Conservation (phyloP, 495 filamentous ascomycete genomes). For the Parachaetomium inaequale region DNA sequence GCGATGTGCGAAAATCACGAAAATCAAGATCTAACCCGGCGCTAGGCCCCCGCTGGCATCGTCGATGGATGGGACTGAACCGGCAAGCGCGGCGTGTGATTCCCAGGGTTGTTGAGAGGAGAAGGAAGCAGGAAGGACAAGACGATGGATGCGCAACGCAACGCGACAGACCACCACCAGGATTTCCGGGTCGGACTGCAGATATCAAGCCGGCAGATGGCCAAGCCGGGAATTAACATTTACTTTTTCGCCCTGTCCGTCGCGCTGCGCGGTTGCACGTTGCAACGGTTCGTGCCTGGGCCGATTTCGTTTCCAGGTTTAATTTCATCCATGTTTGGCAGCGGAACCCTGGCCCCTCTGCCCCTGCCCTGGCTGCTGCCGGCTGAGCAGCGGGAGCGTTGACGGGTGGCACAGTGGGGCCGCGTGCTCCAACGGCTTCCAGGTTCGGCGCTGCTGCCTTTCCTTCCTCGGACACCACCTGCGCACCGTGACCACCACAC, state of each 20-base stretch:
- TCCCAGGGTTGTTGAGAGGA: background rate
- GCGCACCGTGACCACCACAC: background rate
- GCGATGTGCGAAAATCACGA: slow-evolving; percentile 5
- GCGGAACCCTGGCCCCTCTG: background rate
- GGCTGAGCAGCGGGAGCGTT: slow-evolving; percentile 2
- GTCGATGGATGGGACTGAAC: background rate
- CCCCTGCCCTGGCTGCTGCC: background rate
- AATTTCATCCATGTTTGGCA: background rate
- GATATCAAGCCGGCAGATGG: background rate
- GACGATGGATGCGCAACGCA: background rate
- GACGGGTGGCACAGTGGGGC: slow-evolving; percentile 6
- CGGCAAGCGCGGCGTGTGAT: background rate
- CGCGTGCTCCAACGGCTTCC: background rate
- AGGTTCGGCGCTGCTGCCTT: background rate
- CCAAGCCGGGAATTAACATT: slow-evolving; percentile 1
- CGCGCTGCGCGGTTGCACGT: too few species aligned
- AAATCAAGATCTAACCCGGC: slow-evolving; percentile 8
- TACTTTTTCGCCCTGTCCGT: too few species aligned
- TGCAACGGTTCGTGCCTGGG: background rate
- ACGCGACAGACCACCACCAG: background rate
- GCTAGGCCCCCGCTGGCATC: background rate
- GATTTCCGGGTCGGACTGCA: background rate
- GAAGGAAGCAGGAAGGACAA: background rate
- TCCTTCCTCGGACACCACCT: background rate
- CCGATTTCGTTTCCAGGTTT: background rate